phyloP scores from a whole-genome alignment of 208 protist genomes.

The Leishmania gerbilli region DNA sequence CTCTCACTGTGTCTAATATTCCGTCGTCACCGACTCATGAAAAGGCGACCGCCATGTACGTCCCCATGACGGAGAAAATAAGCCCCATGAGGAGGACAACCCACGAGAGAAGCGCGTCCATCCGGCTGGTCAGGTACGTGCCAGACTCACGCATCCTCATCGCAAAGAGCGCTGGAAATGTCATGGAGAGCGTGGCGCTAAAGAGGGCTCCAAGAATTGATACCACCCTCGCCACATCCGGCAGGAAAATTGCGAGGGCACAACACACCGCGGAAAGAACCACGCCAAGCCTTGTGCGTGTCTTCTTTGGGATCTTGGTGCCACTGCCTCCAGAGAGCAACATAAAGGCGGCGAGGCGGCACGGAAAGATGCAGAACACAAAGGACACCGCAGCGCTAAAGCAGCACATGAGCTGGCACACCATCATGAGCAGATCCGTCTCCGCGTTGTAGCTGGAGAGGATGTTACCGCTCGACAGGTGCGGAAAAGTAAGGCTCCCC shows the following conservation, averaged over 20 bases:
- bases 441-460: constrained; percentile 59
- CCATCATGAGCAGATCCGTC: constrained; percentile 62
- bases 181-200: constrained; percentile 83
- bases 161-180: constrained; percentile 74
- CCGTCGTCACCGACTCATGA: not conserved
- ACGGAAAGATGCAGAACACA: constrained; percentile 81
- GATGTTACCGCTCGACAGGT: constrained; percentile 66
- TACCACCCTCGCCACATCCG: constrained; percentile 67
- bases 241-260: constrained; percentile 64
- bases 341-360: constrained; percentile 71
- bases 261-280: constrained; percentile 36
- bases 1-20: not conserved
- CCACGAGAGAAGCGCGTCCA: constrained; percentile 49
- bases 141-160: constrained; percentile 62
- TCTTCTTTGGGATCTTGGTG: constrained; percentile 62
- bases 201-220: constrained; percentile 70
- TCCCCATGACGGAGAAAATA: constrained; percentile 53
- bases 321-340: constrained; percentile 54
- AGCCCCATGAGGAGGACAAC: constrained; percentile 55
- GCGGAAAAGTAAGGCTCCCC: constrained; percentile 64
- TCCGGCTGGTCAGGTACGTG: constrained; percentile 54
- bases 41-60: constrained; percentile 58
- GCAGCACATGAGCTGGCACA: constrained; percentile 74
- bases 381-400: constrained; percentile 72
- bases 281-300: constrained; percentile 49